Base-by-base conservation (phyloP, 192 early-diverging fungal genomes). In the Coemansia sp. region DNA sequence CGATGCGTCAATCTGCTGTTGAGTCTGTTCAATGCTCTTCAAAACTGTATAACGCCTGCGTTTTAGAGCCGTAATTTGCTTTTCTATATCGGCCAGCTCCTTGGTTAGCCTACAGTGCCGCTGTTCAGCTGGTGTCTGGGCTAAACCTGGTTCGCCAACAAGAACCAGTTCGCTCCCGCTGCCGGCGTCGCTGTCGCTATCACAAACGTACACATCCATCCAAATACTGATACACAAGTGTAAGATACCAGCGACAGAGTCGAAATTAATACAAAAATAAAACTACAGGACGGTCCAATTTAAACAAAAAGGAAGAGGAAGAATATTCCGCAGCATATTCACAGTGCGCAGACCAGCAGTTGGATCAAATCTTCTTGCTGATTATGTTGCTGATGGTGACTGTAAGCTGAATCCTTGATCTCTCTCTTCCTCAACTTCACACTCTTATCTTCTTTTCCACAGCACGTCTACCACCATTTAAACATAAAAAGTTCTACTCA, bases 71-170 rank as follows among this genome's bases (percentile, higher is more conserved):
- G 61, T 54, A 39, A 77, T 71, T 25, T 76, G 63, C 17, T 32
- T 42, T 61, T 76, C 71, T 19, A 76, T 57, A 2, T 33, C 54
- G 6, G 67, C 60, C 39, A 82, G 63, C 57, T 75, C 74, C 27
- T 23, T 54, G 42, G 51, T 33, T 21, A 76, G 51, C 14, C 11
- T n/a, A 17, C 36, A 52, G 29, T 55, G 70, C 53, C 53, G 74
- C 23, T 42, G 29, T 24, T 39, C 51, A 39, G 52, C 51, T 17
- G n/a, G 58, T 0, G 33, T 36, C 33, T 36, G 33, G 33, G 33
- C 10, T 36, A 10, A 6, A 6, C 33, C 51, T 51, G 11, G 51
- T 57, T 9, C 19, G 3, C 33, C 10, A 36, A 36, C 33, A 36
- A 36, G 33, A 36, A 36, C 33, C 8, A 21, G 29, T n/a, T 62